These are phyloP conservation scores for Ascochyta fabae DNA, from an alignment of 2,329 filamentous ascomycete species.

Conservation along the genomic window DNA sequence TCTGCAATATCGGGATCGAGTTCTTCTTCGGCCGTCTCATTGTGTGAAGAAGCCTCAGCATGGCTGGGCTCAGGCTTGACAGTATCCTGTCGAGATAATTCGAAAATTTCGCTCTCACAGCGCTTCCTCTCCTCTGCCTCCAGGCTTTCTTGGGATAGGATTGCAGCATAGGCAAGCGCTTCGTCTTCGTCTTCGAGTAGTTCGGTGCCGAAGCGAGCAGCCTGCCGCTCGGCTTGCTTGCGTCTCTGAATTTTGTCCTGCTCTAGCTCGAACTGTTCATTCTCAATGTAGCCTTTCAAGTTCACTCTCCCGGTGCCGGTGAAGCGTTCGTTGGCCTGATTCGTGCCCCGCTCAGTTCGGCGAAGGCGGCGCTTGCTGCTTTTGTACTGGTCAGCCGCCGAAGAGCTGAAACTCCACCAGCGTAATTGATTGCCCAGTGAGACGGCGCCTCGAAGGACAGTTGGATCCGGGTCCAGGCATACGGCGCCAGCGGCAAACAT, in stretches of 20 bases:
- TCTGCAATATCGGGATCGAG: slow-evolving; percentile 66
- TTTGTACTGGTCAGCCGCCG: slow-evolving; percentile 72
- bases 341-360: slow-evolving; percentile 70
- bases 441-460: slow-evolving; percentile 82
- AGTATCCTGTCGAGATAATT: slow-evolving; percentile 20
- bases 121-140: slow-evolving; percentile 57
- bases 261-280: slow-evolving; percentile 82
- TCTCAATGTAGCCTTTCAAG: slow-evolving; percentile 80
- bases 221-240: slow-evolving; percentile 73
- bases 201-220: slow-evolving; percentile 83
- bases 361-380: slow-evolving; percentile 80
- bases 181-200: slow-evolving; percentile 69
- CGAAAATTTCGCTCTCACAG: slow-evolving; percentile 49
- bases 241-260: slow-evolving; percentile 71
- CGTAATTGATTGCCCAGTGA: slow-evolving; percentile 85
- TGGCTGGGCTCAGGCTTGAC: slow-evolving; percentile 35
- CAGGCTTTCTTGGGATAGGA: slow-evolving; percentile 66
- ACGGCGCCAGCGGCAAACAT: slow-evolving; percentile 85
- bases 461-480: slow-evolving; percentile 85
- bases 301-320: slow-evolving; percentile 70
- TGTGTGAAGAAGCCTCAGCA: slow-evolving; percentile 37
- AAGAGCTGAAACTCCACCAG: slow-evolving; percentile 94
- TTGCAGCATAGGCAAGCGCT: slow-evolving; percentile 66
- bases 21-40: slow-evolving; percentile 51
- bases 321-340: slow-evolving; percentile 64